These are phyloP conservation scores for Colletotrichum orchidophilum DNA, from an alignment of 2,329 filamentous ascomycete genomes.

Conservation along the genomic window DNA sequence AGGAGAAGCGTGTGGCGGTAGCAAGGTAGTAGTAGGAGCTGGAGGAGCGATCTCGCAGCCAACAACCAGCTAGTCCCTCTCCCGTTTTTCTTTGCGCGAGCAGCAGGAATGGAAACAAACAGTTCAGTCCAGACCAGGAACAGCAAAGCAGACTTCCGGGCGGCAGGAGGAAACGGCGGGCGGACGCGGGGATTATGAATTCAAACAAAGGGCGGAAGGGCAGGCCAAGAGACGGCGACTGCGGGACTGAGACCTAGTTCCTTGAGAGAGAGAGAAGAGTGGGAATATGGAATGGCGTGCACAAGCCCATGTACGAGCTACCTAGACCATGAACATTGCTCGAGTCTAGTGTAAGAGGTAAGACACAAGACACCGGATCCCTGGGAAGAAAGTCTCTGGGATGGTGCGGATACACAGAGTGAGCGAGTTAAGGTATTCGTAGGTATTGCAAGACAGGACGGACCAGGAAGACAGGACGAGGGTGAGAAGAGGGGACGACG, in stretches of 20 bases:
- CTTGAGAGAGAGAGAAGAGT: conserved; percentile 8
- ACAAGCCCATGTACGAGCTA: conserved; percentile 21
- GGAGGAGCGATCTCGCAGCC: neutral
- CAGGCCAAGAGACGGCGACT: conserved; percentile 13
- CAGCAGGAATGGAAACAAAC: conserved; percentile 12
- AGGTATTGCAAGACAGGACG: neutral
- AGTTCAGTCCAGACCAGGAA: conserved; percentile 22
- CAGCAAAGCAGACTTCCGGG: conserved; percentile 25
- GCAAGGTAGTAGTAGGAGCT: neutral
- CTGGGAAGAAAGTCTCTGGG: conserved; percentile 7
- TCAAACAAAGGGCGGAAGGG: conserved; percentile 21
- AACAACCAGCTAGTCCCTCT: neutral
- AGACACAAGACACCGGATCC: conserved; percentile 25
- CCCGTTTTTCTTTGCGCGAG: conserved; percentile 3
- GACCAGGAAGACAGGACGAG: neutral
- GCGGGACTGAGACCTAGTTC: conserved; percentile 28
- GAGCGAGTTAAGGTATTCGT: neutral
- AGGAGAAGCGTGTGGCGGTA: neutral
- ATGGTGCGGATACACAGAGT: neutral
- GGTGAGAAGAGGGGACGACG: neutral
- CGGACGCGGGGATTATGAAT: conserved; percentile 29
- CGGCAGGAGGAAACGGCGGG: conserved; percentile 18
- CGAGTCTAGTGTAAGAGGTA: conserved; percentile 16
- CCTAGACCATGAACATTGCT: conserved; percentile 21
- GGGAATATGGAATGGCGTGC: conserved; percentile 26